Conservation (phyloP, 2,329 filamentous ascomycete species). For the Fusarium sarcochroum region DNA sequence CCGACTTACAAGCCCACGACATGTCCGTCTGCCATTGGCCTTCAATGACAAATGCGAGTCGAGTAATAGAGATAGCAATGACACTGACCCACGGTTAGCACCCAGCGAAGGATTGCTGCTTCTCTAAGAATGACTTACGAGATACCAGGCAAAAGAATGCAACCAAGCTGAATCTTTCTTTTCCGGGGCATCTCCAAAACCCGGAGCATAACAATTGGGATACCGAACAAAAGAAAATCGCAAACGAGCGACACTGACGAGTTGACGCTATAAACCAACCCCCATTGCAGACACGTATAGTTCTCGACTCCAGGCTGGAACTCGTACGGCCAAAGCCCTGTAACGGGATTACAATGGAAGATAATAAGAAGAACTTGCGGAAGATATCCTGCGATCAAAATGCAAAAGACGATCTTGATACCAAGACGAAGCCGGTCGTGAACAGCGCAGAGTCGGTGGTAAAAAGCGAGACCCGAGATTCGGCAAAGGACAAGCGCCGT, state of each 20-base stretch:
- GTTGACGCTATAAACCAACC: slow-evolving; percentile 66
- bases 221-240: slow-evolving; percentile 65
- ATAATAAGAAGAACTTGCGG: slow-evolving; percentile 65
- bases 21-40: slow-evolving; percentile 63
- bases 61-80: slow-evolving; percentile 62
- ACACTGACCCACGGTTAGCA: slow-evolving; percentile 54
- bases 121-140: slow-evolving; percentile 53
- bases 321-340: slow-evolving; percentile 65
- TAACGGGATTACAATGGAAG: slow-evolving; percentile 66
- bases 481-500: slow-evolving; percentile 64
- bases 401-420: slow-evolving; percentile 54
- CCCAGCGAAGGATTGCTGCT: neutral
- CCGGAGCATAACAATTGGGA: slow-evolving; percentile 63
- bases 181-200: slow-evolving; percentile 59
- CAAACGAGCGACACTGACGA: slow-evolving; percentile 64
- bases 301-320: slow-evolving; percentile 58
- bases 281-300: slow-evolving; percentile 65
- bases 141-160: slow-evolving; percentile 64
- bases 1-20: slow-evolving; percentile 61
- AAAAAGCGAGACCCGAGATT: slow-evolving; percentile 66
- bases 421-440: slow-evolving; percentile 53
- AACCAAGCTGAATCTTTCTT: slow-evolving; percentile 62
- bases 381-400: slow-evolving; percentile 60
- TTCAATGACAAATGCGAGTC: slow-evolving; percentile 62
- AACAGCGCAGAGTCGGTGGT: slow-evolving; percentile 60